Evolutionary conservation across 371 early-diverging fungal species (phyloP), one percentile per base, ranked within the genome.

Genomic region (Syncephalis plumigaleata): DNA sequence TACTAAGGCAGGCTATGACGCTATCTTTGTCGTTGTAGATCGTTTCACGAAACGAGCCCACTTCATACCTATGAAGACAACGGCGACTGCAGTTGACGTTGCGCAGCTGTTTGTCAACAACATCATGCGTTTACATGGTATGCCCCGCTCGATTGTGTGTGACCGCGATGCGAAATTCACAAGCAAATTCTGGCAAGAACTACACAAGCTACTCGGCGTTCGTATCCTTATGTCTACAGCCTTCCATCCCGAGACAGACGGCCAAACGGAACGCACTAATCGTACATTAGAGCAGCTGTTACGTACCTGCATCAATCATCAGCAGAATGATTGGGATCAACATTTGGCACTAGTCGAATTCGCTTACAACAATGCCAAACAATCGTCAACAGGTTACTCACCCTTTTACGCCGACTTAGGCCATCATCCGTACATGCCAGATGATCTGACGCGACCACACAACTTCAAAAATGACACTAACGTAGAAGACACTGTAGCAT

Each of bases 221-320:
- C 40, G 21, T 18, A 21, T 40, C 4, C 8, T 18, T 18, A 16
- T 40, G 18, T 40, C 40, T 5, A 40, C 62, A 0, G 51, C 65
- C 0, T 65, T 50, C 44, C 65, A 67, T 36, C 70, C 67, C 1
- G 67, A 74, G 48, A 63, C 71, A 1, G 68, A 71, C 48, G 68
- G 67, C 16, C 70, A 72, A 51, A 72, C 68, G 0, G 73, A 75
- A 51, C 45, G 68, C 0, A 44, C 57, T 0, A 79, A 75, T 43
- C 57, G 58, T 1, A 55, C 59, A 0, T 23, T 79, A 0, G 66
- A 73, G 15, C 40, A 40, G n/a, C n/a, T 40, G 39, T 67, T 76
- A 1, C 40, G 71, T 0, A 23, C 21, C 17, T 73, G 50, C 40
- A 23, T 56, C 11, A 53, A 52, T 31, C 58, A 69, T 9, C 50